Evolutionary conservation across 169 alveolate genomes (phyloP), one percentile per base, ranked within the genome.

Genomic region (Plasmodium relictum): DNA sequence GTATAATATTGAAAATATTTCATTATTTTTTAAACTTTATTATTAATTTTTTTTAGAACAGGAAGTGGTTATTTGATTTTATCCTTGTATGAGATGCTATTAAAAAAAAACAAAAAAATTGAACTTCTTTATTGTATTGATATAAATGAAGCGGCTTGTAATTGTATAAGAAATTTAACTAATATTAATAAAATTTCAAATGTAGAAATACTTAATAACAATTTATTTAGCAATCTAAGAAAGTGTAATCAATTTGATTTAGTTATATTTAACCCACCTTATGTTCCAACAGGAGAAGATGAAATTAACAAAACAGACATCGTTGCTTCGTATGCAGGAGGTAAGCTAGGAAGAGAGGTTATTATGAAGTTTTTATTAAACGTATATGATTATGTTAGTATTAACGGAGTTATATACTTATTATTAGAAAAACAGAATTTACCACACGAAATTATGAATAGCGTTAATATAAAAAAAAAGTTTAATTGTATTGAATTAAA

Each of bases 261-360:
- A 44, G 61, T 80, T 52, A 3, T 80, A 68, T 80, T 80, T 41
- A 80, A 80, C 50, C 90, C 90, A n/a, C 90, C 90, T 6, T 80
- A 80, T 80, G 90, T 80, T 80, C 54, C 2, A 26, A 80, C 90
- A 54, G 90, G 31, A 62, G 66, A 66, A 56, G 73, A 80, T 44
- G 90, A 80, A 80, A 68, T 80, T 83, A 56, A 68, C 37, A 80
- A 39, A 65, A 80, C 90, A 16, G 83, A 80, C 52, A 68, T 80
- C 6, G 83, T 69, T 7, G 80, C 90, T 26, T 80, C 90, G n/a
- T 80, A 80, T 45, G 83, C 90, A 41, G 90, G 90, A 6, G 90
- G 90, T 12, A 54, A 80, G 68, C 45, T 52, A 20, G 90, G 90
- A 52, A 80, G 90, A 80, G 90, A 80, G 66, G 44, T 80, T 22